Percentiles rank a stretch among this genome's conserved stretches.
Evolutionary conservation across 352 stramenopile species (phyloP).

Genomic region (Saprolegnia diclina): DNA sequence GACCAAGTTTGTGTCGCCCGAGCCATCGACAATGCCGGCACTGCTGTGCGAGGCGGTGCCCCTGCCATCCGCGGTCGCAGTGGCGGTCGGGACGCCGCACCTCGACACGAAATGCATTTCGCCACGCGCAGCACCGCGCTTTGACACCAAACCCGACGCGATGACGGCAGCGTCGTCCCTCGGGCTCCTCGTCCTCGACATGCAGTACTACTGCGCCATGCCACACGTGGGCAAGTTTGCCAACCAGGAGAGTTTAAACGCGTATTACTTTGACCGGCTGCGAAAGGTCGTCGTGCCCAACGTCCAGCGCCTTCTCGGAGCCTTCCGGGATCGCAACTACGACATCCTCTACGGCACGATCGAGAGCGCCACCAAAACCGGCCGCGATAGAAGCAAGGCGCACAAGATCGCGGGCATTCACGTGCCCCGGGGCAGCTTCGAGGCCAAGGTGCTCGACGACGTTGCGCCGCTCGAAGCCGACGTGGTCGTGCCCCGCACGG

Average conservation of each 20-base stretch:
- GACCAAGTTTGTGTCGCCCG: not conserved
- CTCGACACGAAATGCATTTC: not conserved
- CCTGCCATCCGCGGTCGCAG: not conserved
- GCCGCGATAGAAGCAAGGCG: conserved; percentile 69
- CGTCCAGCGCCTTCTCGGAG: conserved; percentile 54
- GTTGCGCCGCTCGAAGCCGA: conserved; percentile 54
- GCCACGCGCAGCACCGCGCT: not conserved
- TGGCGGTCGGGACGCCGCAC: not conserved
- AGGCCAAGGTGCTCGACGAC: conserved; percentile 54
- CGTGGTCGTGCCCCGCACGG: conserved; percentile 79
- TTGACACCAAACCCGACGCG: not conserved
- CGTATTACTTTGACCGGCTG: conserved; percentile 45
- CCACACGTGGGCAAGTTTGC: conserved; percentile 19
- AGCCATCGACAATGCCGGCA: not conserved
- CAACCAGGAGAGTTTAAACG: conserved; percentile 17
- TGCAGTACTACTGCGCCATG: conserved; percentile 61
- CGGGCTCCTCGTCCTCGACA: conserved; percentile 53
- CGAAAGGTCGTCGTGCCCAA: conserved; percentile 47
- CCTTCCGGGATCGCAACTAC: conserved; percentile 43
- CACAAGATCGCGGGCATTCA: conserved; percentile 86
- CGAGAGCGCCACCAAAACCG: conserved; percentile 76
- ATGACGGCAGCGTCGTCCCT: not conserved
- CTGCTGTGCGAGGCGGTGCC: conserved; percentile 1
- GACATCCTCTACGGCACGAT: conserved; percentile 90
- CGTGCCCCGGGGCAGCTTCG: conserved; percentile 58